Percentiles rank a stretch among this genome's conserved stretches.
phyloP scores from a whole-genome alignment of 2,329 filamentous ascomycete genomes.

The Ceratocystis cubensis region DNA sequence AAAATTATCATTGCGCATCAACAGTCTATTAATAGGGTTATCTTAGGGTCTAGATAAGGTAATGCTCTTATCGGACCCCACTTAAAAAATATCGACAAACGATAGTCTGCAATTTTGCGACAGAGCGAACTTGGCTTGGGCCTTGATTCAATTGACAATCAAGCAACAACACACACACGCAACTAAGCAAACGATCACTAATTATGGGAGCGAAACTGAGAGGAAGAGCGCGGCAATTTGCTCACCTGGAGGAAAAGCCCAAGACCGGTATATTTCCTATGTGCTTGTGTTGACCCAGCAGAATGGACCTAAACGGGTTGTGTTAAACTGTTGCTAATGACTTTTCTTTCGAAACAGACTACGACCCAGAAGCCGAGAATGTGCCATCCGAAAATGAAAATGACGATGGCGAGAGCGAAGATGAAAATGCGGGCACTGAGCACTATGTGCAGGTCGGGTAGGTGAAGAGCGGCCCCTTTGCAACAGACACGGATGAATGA shows the following conservation, averaged over 20 bases:
- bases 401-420: constrained; percentile 37
- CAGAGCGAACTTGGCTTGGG: constrained; percentile 1
- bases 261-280: constrained; percentile 15
- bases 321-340: neutral
- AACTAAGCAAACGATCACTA: neutral
- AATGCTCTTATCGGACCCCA: constrained; percentile 19
- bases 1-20: neutral
- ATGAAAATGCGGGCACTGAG: constrained; percentile 56
- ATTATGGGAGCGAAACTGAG: constrained; percentile 18
- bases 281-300: neutral
- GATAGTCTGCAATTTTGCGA: constrained; percentile 18
- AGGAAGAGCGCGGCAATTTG: constrained; percentile 19
- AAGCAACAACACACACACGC: neutral
- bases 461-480: constrained; percentile 21
- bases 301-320: no score
- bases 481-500: neutral
- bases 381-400: constrained; percentile 44
- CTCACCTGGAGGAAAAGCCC: constrained; percentile 18
- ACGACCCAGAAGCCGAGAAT: constrained; percentile 62
- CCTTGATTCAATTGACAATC: neutral
- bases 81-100: constrained; percentile 19
- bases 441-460: constrained; percentile 73
- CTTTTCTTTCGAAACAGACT: constrained; percentile 40
- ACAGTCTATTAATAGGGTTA: constrained; percentile 11
- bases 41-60: constrained; percentile 16